Evolutionary conservation across 805 yeast genomes (phyloP).

Genomic region (Sugiyamaella americana): DNA sequence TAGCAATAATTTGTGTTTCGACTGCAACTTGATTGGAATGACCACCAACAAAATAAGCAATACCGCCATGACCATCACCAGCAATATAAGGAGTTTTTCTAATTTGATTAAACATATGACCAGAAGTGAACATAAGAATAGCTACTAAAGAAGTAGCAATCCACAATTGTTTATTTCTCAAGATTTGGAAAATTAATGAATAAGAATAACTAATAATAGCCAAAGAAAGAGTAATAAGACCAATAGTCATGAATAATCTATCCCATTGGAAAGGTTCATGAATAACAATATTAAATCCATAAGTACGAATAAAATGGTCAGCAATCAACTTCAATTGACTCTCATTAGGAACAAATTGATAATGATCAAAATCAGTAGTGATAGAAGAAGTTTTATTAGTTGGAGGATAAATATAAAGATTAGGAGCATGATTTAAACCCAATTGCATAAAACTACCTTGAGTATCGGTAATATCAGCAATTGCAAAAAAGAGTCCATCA

Average conservation of each 20-base stretch:
- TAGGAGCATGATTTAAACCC: constrained; percentile 70
- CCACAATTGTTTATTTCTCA: constrained; percentile 62
- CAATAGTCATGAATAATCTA: constrained; percentile 13
- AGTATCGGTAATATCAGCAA: constrained; percentile 62
- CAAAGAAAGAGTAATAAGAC: constrained; percentile 10
- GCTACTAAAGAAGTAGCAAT: constrained; percentile 56
- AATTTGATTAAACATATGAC: constrained; percentile 90
- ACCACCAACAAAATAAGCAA: constrained; percentile 53
- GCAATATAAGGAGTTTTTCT: constrained; percentile 58
- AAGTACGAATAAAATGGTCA: constrained; percentile 13
- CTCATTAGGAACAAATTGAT: constrained; percentile 27
- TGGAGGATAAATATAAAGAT: constrained; percentile 57
- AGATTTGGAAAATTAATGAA: constrained; percentile 35
- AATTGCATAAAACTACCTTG: constrained; percentile 47
- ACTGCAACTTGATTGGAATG: constrained; percentile 76
- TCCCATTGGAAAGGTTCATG: constrained; percentile 31
- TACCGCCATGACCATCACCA: constrained; percentile 35
- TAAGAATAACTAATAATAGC: constrained; percentile 19
- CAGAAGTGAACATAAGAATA: constrained; percentile 69
- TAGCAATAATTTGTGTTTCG: constrained; percentile 82
- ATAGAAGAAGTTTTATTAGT: constrained; percentile 33
- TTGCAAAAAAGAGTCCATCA: constrained; percentile 59
- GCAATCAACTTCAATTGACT: constrained; percentile 20
- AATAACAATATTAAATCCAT: constrained; percentile 26
- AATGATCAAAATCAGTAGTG: constrained; percentile 19